Evolutionary conservation across 2,329 filamentous ascomycete genomes (phyloP), one percentile per base, ranked within the genome.

Genomic region (Aspergillaceae sp.): DNA sequence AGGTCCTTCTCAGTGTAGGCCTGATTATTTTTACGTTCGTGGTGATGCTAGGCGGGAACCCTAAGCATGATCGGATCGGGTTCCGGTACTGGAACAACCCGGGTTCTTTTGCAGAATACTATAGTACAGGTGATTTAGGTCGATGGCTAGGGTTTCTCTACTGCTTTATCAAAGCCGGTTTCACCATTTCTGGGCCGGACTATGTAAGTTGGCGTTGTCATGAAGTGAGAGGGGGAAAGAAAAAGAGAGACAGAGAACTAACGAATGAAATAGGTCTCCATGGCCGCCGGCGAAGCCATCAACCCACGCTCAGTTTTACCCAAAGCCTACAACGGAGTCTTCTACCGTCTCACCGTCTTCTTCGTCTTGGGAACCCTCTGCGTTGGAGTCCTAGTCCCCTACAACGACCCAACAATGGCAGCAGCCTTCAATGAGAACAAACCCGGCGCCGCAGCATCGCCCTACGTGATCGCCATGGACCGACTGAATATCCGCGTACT

Each of bases 31-130:
- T 87, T 68, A 91, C 87, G 2, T 87, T 94, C 58, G 75, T 94
- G 52, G 80, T 82, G 52, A 91, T 92, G 83, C 69, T 92, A 1
- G 88, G 87, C 5, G 88, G 85, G 2, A 92, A 91, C 54, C 88
- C 88, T 0, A 62, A 80, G 1, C 72, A 78, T 34, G 84, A 90
- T 54, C 72, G 78, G 0, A 86, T 86, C 51, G 86, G 86, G 1
- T 91, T 91, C 61, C 75, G 83, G 11, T 80, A 82, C 59, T 86
- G 82, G 73, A 66, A 65, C 8, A 61, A 74, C 6, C 86, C 86
- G 0, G 86, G 86, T 1, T 74, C 86, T 0, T 90, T 91, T 60
- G 76, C 77, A 2, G 76, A 82, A 50, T 75, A 83, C 41, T 82
- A 84, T 59, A 77, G 75, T 32, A 71, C 71, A 0, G 87, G 86